Evolutionary conservation across 352 stramenopile genomes (phyloP), one percentile per base, ranked within the genome.

Genomic region (Phytophthora capsici): DNA sequence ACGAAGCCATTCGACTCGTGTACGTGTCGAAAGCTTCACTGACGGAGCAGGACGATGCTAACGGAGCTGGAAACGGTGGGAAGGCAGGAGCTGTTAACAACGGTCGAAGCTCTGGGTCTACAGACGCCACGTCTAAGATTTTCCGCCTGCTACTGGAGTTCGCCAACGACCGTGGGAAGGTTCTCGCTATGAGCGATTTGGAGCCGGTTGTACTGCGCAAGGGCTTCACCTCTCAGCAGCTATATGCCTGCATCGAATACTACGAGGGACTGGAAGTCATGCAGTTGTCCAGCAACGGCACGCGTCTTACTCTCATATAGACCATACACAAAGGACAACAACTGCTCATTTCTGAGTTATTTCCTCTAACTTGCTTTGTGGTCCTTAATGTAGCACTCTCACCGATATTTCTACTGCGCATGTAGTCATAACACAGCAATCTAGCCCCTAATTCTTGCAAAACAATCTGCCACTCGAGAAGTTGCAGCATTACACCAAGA

Each of bases 21-120:
- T 97, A 99, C 73, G 97, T 99, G 75, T 99, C 94, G 66, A 99
- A 99, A 78, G 77, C 96, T 14, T 98, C 93, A 43, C 65, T 99
- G 43, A 82, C 75, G 4, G 94, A 99, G 43, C 80, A 97, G 23
- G 87, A 98, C 36, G 89, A 91, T 20, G 71, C 60, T n/a, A 80
- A 70, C 32, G 52, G 64, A 3, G 38, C 40, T 30, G 77, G 71
- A 38, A 67, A 55, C 48, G 73, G 50, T 36, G 66, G 52, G 25
- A 67, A 69, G 8, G 40, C 69, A 19, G 60, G 66, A 7, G 41
- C 53, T 23, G 52, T 38, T 48, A 60, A 23, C 23, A 55, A 53
- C 12, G 67, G 28, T 1, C 76, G 61, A 56, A 78, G 75, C 30
- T 45, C 49, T 12, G 69, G 76, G 2, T 88, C 84, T 37, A 89